Evolutionary conservation across 495 filamentous ascomycete species (phyloP).

Genomic region (Daldinia loculata): DNA sequence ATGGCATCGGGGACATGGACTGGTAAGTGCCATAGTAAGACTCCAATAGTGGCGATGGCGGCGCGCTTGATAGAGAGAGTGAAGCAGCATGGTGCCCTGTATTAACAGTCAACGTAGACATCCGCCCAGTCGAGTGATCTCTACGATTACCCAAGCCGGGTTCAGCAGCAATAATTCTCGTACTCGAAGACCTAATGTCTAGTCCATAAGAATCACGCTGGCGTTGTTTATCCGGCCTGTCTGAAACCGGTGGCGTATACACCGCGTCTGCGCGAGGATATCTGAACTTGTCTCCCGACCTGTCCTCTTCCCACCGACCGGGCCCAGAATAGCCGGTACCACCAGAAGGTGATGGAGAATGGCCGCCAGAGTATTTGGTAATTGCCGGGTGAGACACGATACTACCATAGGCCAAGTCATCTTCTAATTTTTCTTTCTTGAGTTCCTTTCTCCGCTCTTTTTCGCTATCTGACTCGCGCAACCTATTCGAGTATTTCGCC

Average conservation of each 20-base stretch:
- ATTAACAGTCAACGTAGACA: slow-evolving; percentile 55
- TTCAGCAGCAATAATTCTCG: slow-evolving; percentile 51
- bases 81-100: slow-evolving; percentile 52
- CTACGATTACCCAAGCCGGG: slow-evolving; percentile 44
- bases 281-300: slow-evolving; percentile 53
- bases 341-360: slow-evolving; percentile 43
- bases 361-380: slow-evolving; percentile 28
- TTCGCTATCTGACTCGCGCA: slow-evolving; percentile 35
- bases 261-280: slow-evolving; percentile 51
- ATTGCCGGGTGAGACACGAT: slow-evolving; percentile 14
- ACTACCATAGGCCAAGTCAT: slow-evolving; percentile 58
- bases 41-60: slow-evolving; percentile 85
- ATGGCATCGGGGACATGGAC: slow-evolving; percentile 93
- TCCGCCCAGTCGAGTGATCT: slow-evolving; percentile 57
- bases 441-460: slow-evolving; percentile 36
- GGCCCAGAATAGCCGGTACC: slow-evolving; percentile 58
- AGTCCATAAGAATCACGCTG: slow-evolving; percentile 45
- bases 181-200: slow-evolving; percentile 39
- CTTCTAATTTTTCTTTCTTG: slow-evolving; percentile 52
- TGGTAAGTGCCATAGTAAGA: slow-evolving; percentile 96
- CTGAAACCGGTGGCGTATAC: slow-evolving; percentile 25
- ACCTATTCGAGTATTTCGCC: slow-evolving; percentile 39
- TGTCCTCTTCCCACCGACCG: slow-evolving; percentile 60
- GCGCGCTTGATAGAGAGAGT: slow-evolving; percentile 63
- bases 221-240: slow-evolving; percentile 15